Conservation (phyloP, 2,329 filamentous ascomycete species). For the Tolypocladium album region DNA sequence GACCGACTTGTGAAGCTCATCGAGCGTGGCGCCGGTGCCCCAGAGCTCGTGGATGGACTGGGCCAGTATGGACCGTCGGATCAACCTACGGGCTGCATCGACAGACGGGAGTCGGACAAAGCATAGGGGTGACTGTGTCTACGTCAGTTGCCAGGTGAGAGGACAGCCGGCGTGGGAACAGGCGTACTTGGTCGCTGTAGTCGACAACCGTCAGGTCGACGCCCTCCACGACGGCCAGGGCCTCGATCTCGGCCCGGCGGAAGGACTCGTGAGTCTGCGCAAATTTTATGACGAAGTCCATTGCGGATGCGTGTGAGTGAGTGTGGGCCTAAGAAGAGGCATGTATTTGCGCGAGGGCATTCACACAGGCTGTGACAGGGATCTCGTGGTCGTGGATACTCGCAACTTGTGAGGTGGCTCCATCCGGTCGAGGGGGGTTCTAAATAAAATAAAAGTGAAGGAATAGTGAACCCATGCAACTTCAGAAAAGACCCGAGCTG, state of each 20-base stretch:
- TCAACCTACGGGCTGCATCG: slow-evolving; percentile 53
- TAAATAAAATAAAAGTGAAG: neutral
- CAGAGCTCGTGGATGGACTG: slow-evolving; percentile 85
- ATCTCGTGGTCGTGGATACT: neutral
- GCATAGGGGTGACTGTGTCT: slow-evolving; percentile 70
- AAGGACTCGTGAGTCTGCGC: slow-evolving; percentile 89
- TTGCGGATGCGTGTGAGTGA: slow-evolving; percentile 13
- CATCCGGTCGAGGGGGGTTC: neutral
- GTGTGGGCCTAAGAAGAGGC: neutral
- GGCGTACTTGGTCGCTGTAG: slow-evolving; percentile 63
- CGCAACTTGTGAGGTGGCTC: neutral
- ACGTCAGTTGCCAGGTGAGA: slow-evolving; percentile 7
- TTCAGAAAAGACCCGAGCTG: neutral
- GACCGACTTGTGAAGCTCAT: slow-evolving; percentile 57
- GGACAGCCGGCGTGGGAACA: slow-evolving; percentile 1
- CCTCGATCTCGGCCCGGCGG: slow-evolving; percentile 70
- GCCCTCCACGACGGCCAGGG: slow-evolving; percentile 59
- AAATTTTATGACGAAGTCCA: slow-evolving; percentile 83
- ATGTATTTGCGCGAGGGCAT: neutral
- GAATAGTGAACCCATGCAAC: neutral
- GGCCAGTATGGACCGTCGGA: slow-evolving; percentile 68
- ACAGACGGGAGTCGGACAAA: slow-evolving; percentile 59
- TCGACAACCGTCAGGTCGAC: slow-evolving; percentile 62
- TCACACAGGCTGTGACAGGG: neutral
- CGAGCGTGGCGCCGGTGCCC: slow-evolving; percentile 60